Evolutionary conservation across 106 monocot species (phyloP).

Genomic region (Chionographis japonica): DNA sequence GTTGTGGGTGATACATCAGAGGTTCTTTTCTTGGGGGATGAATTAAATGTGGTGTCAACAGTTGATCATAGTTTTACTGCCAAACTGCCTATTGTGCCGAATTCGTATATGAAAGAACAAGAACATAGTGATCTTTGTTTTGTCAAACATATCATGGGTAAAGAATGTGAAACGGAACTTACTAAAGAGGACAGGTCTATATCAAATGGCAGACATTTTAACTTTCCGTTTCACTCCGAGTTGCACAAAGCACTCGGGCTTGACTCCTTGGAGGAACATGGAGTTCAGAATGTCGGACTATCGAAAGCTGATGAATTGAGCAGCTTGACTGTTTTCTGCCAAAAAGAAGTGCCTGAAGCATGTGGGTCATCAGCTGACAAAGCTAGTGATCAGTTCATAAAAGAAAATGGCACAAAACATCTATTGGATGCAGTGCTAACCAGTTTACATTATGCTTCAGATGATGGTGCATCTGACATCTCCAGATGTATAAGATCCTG

Average conservation of each 20-base stretch:
- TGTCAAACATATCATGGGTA: neutral
- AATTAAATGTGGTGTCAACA: neutral
- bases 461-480: conserved; percentile 20
- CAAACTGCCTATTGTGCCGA: neutral
- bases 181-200: neutral
- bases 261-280: conserved; percentile 13
- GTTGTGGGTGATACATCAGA: conserved; percentile 11
- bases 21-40: conserved; percentile 15
- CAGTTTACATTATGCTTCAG: conserved; percentile 14
- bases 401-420: conserved; percentile 20
- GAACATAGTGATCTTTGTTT: conserved; percentile 2
- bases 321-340: neutral
- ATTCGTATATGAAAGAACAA: conserved; percentile 4
- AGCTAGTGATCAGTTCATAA: conserved; percentile 2
- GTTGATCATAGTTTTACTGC: neutral
- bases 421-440: conserved; percentile 29
- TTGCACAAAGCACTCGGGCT: conserved; percentile 27
- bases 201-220: neutral
- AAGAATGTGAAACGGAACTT: conserved; percentile 8
- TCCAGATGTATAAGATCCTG: conserved; percentile 10
- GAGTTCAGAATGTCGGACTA: neutral
- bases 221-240: conserved; percentile 23
- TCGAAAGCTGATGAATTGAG: conserved; percentile 8
- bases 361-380: conserved; percentile 2
- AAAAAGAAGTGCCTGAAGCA: conserved; percentile 6